Conservation (phyloP, 352 stramenopile species). For the Phytopythium sindhum region DNA sequence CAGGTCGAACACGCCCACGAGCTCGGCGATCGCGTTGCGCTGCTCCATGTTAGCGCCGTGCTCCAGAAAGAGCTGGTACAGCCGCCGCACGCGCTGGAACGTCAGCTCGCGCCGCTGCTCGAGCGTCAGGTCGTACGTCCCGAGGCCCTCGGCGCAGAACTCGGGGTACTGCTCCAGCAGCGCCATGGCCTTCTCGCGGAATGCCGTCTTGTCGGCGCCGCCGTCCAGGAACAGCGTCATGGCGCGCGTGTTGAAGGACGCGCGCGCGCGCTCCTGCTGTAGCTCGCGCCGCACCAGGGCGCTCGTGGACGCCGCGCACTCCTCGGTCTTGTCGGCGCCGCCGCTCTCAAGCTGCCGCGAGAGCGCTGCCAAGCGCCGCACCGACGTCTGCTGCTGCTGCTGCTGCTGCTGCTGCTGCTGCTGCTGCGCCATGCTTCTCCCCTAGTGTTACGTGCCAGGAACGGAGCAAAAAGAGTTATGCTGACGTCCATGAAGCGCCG, state of each 20-base stretch:
- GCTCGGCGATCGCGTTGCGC: constrained; percentile 60
- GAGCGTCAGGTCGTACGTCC: constrained; percentile 52
- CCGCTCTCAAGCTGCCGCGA: constrained; percentile 38
- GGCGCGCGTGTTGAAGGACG: constrained; percentile 45
- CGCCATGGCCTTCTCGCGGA: constrained; percentile 50
- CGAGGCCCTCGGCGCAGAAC: constrained; percentile 28
- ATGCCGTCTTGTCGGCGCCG: constrained; percentile 31
- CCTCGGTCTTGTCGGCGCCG: background rate
- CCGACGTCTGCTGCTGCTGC: constrained; percentile 9
- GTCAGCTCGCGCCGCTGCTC: constrained; percentile 45
- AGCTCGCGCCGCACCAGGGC: constrained; percentile 41
- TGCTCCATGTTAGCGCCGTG: constrained; percentile 45
- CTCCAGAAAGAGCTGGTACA: constrained; percentile 64
- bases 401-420: constrained; percentile 13
- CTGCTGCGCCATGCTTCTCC: constrained; percentile 22
- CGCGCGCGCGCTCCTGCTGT: constrained; percentile 34
- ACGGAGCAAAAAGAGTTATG: background rate
- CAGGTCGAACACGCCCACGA: constrained; percentile 66
- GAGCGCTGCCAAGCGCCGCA: constrained; percentile 45
- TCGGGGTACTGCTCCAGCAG: constrained; percentile 44
- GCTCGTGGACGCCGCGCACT: constrained; percentile 41
- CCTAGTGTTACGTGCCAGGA: background rate
- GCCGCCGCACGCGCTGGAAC: constrained; percentile 44
- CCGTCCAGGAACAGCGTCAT: constrained; percentile 69
- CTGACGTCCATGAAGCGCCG: background rate